Base-by-base conservation (phyloP, 441 rosid genomes). In the Populus trichocarpa region DNA sequence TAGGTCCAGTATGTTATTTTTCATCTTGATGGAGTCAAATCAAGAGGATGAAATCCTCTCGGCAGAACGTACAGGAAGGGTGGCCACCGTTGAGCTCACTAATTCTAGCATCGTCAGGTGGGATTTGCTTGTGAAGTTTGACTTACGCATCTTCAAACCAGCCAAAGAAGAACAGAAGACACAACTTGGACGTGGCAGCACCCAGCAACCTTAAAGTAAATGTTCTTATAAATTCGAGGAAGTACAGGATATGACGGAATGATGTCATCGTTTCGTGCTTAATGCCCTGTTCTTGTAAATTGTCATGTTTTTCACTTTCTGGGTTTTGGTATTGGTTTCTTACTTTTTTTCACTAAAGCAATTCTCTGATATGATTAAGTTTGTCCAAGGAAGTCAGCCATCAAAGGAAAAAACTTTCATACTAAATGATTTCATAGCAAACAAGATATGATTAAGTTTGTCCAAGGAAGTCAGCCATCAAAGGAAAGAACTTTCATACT, bases 31-130 rank as follows among this genome's bases (percentile, higher is more conserved):
- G 57, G 57, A 46, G 57, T 13, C 57, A 74, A 83, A 69, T 50
- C 75, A 72, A 72, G 86, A 74, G 2, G 83, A 80, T 22, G 87
- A 82, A 74, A 82, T 69, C 70, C 72, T 68, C 57, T 69, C 87
- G 42, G 80, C 80, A 9, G 33, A 83, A 77, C 72, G 77, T 79
- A 59, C 89, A 33, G 79, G 69, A 32, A 77, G 85, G 73, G 13
- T 84, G 4, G 71, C 72, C 2, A 25, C 73, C 1, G 23, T n/a
- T 46, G 77, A 88, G 18, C 86, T 46, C 85, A 33, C 22, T 80
- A 32, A 78, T 84, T 70, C 71, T 88, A 36, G 59, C 82, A 64
- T 76, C 84, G 2, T 61, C 82, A 6, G 65, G 71, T 32, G 85
- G 82, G 50, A 66, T 36, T 33, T 65, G 81, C 69, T 40, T 70